Base-by-base conservation (phyloP, 768 basidiomycete genomes). In the Trametes elegans region DNA sequence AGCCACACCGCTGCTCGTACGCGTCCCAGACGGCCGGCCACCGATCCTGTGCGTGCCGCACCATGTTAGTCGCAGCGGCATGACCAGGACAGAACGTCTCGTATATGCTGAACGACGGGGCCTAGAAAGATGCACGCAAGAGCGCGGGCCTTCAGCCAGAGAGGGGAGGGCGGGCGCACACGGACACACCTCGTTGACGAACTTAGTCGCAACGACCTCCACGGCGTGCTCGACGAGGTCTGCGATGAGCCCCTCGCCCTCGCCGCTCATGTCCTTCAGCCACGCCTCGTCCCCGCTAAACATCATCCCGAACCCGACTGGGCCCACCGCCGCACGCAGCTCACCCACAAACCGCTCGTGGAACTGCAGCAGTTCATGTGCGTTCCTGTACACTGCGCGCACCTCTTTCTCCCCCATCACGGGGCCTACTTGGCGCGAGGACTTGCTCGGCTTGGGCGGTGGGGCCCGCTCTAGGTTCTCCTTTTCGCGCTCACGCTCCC, bases 41-140 rank as follows among this genome's bases (percentile, higher is more conserved):
- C 49, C 83, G 83, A 31, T 81, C 75, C 34, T 83, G 80, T 18
- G 85, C 77, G 46, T 79, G 80, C 55, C 87, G 83, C 0, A 96
- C 75, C 21, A 92, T 68, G 58, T 88, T 83, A 52, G 88, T 74
- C 0, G 93, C 94, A 61, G 90, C 87, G 46, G 83, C 80, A 65
- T 98, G 95, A 0, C 86, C 86, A 0, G 91, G 82, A 66, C 96
- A 98, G 65, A 93, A 98, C 11, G 79, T 71, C 67, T 93, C 83
- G 72, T 99, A 99, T 1, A 83, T 76, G 53, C 80, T 77, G 61
- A 96, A 96, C 32, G 77, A 73, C 14, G 84, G 74, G 23, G 85
- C 87, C 93, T 96, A 50, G 34, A 11, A 63, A 57, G 53, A 47
- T 56, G 58, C 42, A 47, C 56, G 53, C 48, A 40, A 18, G 42